phyloP scores from a whole-genome alignment of 1,139 yeast genomes.

The Hansenula sp. region DNA sequence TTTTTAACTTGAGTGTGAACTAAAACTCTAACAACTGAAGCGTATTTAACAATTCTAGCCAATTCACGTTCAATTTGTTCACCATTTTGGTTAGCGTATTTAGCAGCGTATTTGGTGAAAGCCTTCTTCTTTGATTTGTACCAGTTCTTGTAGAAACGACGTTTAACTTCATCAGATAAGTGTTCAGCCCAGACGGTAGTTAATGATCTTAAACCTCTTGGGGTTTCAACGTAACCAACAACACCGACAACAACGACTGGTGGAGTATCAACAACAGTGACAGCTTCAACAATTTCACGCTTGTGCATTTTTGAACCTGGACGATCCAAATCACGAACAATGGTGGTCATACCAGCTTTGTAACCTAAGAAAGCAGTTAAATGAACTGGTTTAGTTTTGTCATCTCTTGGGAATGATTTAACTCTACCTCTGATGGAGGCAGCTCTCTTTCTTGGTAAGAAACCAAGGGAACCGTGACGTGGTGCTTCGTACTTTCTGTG shows the following conservation, averaged over 20 bases:
- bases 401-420: conserved; percentile 99
- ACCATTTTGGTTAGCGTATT: conserved; percentile 86
- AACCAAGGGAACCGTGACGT: conserved; percentile 99
- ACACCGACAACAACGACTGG: conserved; percentile 99
- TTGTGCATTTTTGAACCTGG: conserved; percentile 99
- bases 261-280: conserved; percentile 98
- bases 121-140: conserved; percentile 99
- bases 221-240: conserved; percentile 99
- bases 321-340: conserved; percentile 99
- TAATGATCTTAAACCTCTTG: conserved; percentile 99
- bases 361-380: conserved; percentile 98
- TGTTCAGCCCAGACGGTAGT: conserved; percentile 99
- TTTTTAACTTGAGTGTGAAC: conserved; percentile 99
- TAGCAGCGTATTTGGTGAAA: conserved; percentile 99
- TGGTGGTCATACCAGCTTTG: conserved; percentile 99
- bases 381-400: conserved; percentile 96
- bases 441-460: conserved; percentile 99
- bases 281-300: conserved; percentile 99
- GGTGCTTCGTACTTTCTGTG: conserved; percentile 99
- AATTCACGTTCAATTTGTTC: conserved; percentile 91
- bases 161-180: conserved; percentile 97
- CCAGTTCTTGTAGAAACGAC: conserved; percentile 99
- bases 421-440: conserved; percentile 98
- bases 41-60: conserved; percentile 98
- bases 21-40: conserved; percentile 96